Conservation (phyloP, 202 grass and related monocot species). For the Zoysia matrella region DNA sequence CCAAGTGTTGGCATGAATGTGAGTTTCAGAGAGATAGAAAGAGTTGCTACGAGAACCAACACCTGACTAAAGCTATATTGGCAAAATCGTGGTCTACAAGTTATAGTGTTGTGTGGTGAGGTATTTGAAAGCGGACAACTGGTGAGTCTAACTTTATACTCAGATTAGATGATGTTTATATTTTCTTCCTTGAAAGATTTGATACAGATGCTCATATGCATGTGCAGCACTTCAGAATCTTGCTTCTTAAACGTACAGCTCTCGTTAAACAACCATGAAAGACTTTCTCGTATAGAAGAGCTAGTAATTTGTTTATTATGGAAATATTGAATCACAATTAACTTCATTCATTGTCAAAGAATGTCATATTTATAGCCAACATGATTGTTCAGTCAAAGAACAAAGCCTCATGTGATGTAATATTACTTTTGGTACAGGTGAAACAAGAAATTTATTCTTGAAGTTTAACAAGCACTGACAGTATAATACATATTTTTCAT, state of each 20-base stretch:
- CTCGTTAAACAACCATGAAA: constrained; percentile 22
- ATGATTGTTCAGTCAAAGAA: constrained; percentile 21
- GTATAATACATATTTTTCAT: constrained; percentile 31
- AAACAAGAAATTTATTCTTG: constrained; percentile 41
- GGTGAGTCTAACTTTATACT: constrained; percentile 35
- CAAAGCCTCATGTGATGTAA: constrained; percentile 16
- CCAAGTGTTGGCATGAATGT: constrained; percentile 55
- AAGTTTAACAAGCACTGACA: constrained; percentile 26
- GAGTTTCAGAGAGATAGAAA: constrained; percentile 56
- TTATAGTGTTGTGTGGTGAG: constrained; percentile 28
- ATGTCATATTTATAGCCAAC: background rate
- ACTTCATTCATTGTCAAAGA: background rate
- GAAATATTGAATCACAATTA: background rate
- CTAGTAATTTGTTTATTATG: constrained; percentile 4
- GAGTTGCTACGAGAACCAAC: constrained; percentile 60
- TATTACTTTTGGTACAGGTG: constrained; percentile 20
- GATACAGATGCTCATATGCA: constrained; percentile 2
- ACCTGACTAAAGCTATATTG: constrained; percentile 86
- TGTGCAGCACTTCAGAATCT: background rate
- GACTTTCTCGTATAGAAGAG: constrained; percentile 16
- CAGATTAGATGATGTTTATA: background rate
- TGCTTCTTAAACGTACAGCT: background rate
- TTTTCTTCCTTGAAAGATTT: background rate
- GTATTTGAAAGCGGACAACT: background rate
- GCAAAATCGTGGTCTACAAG: constrained; percentile 56